Evolutionary conservation across 768 basidiomycete genomes (phyloP), one percentile per base, ranked within the genome.

Genomic region (Agaricus sinodeliciosus): DNA sequence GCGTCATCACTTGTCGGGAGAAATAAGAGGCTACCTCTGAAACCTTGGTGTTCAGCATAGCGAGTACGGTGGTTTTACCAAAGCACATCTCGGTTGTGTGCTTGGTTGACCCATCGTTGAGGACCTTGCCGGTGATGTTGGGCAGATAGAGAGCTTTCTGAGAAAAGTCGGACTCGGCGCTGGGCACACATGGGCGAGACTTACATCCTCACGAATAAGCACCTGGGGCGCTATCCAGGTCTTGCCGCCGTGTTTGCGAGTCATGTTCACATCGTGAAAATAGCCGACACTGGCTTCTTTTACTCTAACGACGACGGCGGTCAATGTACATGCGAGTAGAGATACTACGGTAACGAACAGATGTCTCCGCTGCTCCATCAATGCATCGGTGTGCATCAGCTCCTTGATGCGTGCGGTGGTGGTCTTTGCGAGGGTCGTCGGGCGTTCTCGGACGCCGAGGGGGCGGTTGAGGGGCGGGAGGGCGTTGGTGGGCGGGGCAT

Each of bases 111-210:
- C 76, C 70, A 31, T 74, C 75, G 55, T 73, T 75, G 36, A 98
- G 66, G 25, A 81, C 75, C 44, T 79, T 84, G 0, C 95, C 95
- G 1, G 70, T 67, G 25, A 98, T 80, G 62, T 96, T 84, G 2
- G 95, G 95, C 51, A 97, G 84, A 69, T 94, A 96, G 3, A 94
- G 72, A 13, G 95, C 83, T 85, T 85, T 88, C 94, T 98, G 63
- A 15, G 28, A 4, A 9, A 11, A 9, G 34, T 59, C 49, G 43
- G 5, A 31, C 48, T 15, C 3, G n/a, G 11, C 22, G 25, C 9
- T 35, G 16, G n/a, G 45, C 22, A 31, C 34, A 16, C 25, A 22
- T 12, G 41, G 15, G 26, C 31, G 11, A 19, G 28, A 76, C 89
- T 59, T 63, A 94, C 94, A 58, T 95, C 91, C 71, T 93, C 90